A percentile compares a stretch with the other conserved stretches of the same genome.
Evolutionary conservation across 441 rosid species (phyloP).

Genomic region (Pelargonium citronellum): DNA sequence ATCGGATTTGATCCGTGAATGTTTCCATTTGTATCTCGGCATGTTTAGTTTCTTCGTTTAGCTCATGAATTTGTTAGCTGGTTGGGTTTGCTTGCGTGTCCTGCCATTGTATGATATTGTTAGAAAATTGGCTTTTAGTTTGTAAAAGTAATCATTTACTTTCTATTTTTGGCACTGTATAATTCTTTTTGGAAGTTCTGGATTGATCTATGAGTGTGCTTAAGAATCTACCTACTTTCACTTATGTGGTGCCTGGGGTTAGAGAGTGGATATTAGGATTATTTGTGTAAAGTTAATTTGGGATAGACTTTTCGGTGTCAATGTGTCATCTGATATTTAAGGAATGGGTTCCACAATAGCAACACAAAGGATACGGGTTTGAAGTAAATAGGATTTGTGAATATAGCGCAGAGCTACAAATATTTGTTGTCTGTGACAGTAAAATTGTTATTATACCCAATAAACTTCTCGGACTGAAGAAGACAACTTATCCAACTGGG

Average conservation of each 20-base stretch:
- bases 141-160: neutral
- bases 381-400: neutral
- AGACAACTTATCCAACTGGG: too few relatives aligned
- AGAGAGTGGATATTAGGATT: neutral
- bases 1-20: neutral
- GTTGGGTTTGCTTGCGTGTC: neutral
- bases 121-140: neutral
- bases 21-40: neutral
- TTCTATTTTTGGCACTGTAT: too few relatives aligned
- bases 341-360: neutral
- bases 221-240: neutral
- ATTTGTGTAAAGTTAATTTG: neutral
- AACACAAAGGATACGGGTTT: neutral
- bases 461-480: too few relatives aligned
- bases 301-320: neutral
- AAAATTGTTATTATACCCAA: too few relatives aligned
- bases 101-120: neutral
- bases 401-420: too few relatives aligned
- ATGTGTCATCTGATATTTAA: too few relatives aligned
- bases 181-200: neutral
- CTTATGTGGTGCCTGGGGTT: neutral
- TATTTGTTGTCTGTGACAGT: too few relatives aligned
- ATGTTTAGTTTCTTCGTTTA: neutral
- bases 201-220: neutral
- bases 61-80: neutral